Conservation (phyloP, 306 rosid species). For the Prunus armeniaca region DNA sequence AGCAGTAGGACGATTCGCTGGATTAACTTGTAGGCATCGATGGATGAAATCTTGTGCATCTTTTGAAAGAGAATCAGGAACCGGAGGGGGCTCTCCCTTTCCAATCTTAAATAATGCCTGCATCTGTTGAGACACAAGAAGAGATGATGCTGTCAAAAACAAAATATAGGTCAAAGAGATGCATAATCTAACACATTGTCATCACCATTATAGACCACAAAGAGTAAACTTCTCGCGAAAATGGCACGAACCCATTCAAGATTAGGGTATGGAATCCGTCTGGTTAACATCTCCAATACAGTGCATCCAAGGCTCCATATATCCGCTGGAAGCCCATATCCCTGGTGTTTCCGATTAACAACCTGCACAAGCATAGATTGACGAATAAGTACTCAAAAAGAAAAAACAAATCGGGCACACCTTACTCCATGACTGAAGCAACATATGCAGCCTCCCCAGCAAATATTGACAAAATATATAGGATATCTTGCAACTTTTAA, state of each 20-base stretch:
- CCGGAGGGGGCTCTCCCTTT: conserved; percentile 63
- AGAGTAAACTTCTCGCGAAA: conserved; percentile 10
- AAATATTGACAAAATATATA: not conserved
- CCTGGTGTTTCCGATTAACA: conserved; percentile 65
- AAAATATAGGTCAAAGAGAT: conserved; percentile 7
- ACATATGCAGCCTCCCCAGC: not conserved
- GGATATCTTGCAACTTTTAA: not conserved
- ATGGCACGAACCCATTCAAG: conserved; percentile 57
- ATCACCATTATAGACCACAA: not conserved
- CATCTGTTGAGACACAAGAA: conserved; percentile 54
- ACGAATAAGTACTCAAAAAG: not conserved
- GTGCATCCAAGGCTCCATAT: conserved; percentile 99
- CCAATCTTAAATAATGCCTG: conserved; percentile 81
- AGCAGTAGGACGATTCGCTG: conserved; percentile 65
- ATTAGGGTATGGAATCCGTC: conserved; percentile 59
- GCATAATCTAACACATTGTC: not conserved
- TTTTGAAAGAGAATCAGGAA: conserved; percentile 69
- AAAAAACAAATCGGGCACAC: not conserved
- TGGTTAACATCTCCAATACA: conserved; percentile 87
- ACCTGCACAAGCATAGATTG: conserved; percentile 55
- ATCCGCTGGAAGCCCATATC: conserved; percentile 91
- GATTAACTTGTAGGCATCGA: conserved; percentile 73
- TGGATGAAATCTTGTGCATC: conserved; percentile 71
- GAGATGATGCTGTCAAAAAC: conserved; percentile 20
- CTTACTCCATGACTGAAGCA: not conserved